Evolutionary conservation across 2,329 filamentous ascomycete species (phyloP), one percentile per base, ranked within the genome.

Genomic region (Xylaria digitata): DNA sequence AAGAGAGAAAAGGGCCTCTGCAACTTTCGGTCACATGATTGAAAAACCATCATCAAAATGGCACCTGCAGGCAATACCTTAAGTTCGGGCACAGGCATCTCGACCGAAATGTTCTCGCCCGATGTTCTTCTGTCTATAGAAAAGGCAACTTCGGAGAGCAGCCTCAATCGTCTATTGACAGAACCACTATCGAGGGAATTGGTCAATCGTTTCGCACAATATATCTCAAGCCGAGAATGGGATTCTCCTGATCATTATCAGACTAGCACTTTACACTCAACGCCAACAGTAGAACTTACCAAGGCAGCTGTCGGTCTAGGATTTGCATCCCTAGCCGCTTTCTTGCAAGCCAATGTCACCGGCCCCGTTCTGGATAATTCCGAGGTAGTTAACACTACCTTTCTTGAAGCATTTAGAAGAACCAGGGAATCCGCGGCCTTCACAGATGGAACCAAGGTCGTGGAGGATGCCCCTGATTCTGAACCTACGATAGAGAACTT

Each of bases 321-420:
- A 17, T 81, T 92, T 63, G 89, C 90, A 5, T 86, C 89, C 2
- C 82, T 94, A 1, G 84, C 89, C 73, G 85, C 87, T 6, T 94
- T 94, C 76, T 76, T 94, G 6, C 92, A 94, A 75, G 87, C 89
- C 0, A 93, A 91, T 75, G 88, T 92, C 61, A 94, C 92, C 23
- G 92, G 92, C 1, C 91, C 92, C 5, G 89, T 91, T 0, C 80
- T 93, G 13, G 79, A 83, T 17, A 56, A 66, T 11, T 46, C 62
- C 19, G 59, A 69, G 1, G 40, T 26, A 11, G 64, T 63, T 37
- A 70, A 77, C 15, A 42, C 65, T 17, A 68, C 76, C 42, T 78
- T 80, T 42, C 73, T 81, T 11, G 77, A 80, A 19, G 74, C 84
- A 26, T 81, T 73, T 45, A 34, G 19, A n/a, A 49, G 19, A 5